These are phyloP conservation scores for Leccinum ponderosum DNA, from an alignment of 1,284 basidiomycete genomes.

Conservation along the genomic window DNA sequence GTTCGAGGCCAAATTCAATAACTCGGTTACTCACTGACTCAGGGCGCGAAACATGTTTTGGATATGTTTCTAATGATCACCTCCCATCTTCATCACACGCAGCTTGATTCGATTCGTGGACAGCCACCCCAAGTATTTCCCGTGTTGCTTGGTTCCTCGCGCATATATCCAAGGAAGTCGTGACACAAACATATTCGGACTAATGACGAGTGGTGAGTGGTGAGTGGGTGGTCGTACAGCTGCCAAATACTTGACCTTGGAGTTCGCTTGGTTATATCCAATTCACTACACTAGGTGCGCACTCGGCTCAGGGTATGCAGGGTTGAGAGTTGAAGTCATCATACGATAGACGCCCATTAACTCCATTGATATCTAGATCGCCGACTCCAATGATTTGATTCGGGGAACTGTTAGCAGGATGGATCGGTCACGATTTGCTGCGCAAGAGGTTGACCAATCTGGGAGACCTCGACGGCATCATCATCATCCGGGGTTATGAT, in stretches of 20 bases:
- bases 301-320: too few relatives aligned
- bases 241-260: background rate
- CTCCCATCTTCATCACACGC: background rate
- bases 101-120: background rate
- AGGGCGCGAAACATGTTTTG: background rate
- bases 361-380: background rate
- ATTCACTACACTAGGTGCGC: too few relatives aligned
- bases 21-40: slow-evolving; percentile 1
- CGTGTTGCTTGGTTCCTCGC: background rate
- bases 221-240: background rate
- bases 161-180: background rate
- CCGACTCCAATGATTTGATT: background rate
- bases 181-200: background rate
- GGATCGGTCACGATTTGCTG: background rate
- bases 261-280: background rate
- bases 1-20: slow-evolving; percentile 12
- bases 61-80: background rate
- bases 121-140: slow-evolving; percentile 1
- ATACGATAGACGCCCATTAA: background rate
- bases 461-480: background rate
- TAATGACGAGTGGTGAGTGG: background rate
- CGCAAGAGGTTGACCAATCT: too few relatives aligned
- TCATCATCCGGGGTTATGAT: background rate
- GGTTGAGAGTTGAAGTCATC: background rate
- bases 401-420: background rate